phyloP scores from a whole-genome alignment of 352 stramenopile genomes.

The Globisporangium paroecandrum region DNA sequence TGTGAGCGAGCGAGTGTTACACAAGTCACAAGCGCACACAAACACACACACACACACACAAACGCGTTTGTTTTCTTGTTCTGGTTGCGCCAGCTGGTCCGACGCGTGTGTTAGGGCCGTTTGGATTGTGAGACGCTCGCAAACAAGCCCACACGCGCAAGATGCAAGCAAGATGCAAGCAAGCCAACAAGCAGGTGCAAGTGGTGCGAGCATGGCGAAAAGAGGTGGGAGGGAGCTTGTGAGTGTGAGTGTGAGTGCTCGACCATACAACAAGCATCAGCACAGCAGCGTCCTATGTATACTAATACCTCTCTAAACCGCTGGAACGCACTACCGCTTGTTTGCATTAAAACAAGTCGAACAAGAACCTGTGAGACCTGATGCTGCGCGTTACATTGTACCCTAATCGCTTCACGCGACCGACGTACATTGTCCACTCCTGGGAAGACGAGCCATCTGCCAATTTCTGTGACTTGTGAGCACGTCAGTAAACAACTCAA shows the following conservation, averaged over 20 bases:
- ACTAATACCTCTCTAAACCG: not conserved
- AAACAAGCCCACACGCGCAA: not conserved
- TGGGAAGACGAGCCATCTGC: constrained; percentile 1
- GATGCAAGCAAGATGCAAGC: not conserved
- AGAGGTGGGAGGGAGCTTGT: not conserved
- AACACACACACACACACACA: not conserved
- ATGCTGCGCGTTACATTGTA: not conserved
- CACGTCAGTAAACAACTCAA: not conserved
- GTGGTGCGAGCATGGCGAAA: not conserved
- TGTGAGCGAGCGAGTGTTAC: not conserved
- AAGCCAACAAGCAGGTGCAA: not conserved
- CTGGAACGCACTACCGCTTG: not conserved
- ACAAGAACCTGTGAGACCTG: not conserved
- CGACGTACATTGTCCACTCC: constrained; percentile 4
- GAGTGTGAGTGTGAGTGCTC: not conserved
- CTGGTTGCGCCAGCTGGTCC: constrained; percentile 3
- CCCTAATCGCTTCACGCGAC: constrained; percentile 1
- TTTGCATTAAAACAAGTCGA: not conserved
- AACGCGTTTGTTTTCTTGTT: constrained; percentile 5
- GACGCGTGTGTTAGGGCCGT: not conserved
- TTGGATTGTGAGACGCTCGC: constrained; percentile 7
- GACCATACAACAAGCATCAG: not conserved
- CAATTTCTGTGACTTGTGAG: not conserved
- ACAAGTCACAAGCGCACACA: not conserved
- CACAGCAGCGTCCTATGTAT: not conserved